Evolutionary conservation across 495 filamentous ascomycete genomes (phyloP).

Genomic region (Entonaema liquescens): DNA sequence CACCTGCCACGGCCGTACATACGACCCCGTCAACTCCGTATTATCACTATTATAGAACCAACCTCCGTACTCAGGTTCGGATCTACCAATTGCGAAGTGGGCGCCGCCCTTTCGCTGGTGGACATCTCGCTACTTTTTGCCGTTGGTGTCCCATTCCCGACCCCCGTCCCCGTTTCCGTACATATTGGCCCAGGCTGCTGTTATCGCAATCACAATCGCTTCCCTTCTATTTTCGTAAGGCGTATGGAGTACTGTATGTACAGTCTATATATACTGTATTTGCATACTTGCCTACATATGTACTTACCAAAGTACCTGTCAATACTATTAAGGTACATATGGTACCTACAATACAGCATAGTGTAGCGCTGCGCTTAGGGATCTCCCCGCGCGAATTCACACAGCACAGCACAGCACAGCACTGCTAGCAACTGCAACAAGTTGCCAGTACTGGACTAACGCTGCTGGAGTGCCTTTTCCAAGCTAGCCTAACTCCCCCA

Average conservation of each 20-base stretch:
- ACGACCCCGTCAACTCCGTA: constrained; percentile 24
- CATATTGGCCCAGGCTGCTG: background rate
- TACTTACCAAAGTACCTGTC: background rate
- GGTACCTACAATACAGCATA: background rate
- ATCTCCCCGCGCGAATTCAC: constrained; percentile 4
- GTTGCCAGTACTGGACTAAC: constrained; percentile 11
- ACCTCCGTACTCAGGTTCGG: constrained; percentile 17
- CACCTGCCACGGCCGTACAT: constrained; percentile 23
- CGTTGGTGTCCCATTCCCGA: constrained; percentile 1
- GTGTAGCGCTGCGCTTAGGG: constrained; percentile 1
- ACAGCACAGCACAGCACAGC: too few species aligned
- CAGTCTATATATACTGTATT: constrained; percentile 14
- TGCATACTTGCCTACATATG: background rate
- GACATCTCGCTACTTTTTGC: constrained; percentile 7
- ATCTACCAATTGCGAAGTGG: constrained; percentile 25
- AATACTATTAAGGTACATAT: background rate
- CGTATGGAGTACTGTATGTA: background rate
- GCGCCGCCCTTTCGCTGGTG: constrained; percentile 10
- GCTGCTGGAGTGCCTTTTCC: background rate
- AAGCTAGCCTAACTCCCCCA: constrained; percentile 32
- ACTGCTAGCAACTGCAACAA: background rate
- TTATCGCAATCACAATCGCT: constrained; percentile 15
- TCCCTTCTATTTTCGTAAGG: constrained; percentile 7
- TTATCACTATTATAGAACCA: constrained; percentile 25
- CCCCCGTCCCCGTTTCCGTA: background rate